Evolutionary conservation across 2,329 filamentous ascomycete species (phyloP), one percentile per base, ranked within the genome.

Genomic region (Thelonectria blattea): DNA sequence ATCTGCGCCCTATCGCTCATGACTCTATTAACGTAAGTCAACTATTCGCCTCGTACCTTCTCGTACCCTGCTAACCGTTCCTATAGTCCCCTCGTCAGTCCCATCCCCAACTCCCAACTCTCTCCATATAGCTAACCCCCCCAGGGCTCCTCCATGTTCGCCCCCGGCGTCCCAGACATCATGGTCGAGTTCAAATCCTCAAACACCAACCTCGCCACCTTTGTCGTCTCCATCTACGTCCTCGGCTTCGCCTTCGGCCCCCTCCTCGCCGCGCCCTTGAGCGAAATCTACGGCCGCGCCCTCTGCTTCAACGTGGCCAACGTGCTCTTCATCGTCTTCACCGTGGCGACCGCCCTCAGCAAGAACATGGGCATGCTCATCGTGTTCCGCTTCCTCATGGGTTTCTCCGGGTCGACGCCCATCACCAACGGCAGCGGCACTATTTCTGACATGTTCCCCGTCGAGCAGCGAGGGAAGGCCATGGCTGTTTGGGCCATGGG

Each of bases 401-500:
- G 84, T 0, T 79, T 88, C 50, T 86, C 86, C 57, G 86, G 84
- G 3, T 83, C 82, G 0, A 86, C 87, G 0, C 86, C 88, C 1
- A 79, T 91, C 4, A 90, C 87, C 1, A 88, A 88, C 68, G 88
- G 86, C 0, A 87, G 86, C 14, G 88, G 88, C 5, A 87, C 89
- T 0, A 73, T 91, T 11, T 84, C 83, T 15, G 89, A 91, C 74
- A 81, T 91, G 43, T 90, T 83, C 75, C 76, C 81, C 0, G 78
- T 87, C 0, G 80, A 84, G 41, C 73, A 88, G 62, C 80, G 88
- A 51, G 88, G 87, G 3, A 83, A 83, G 8, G 88, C 88, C 2
- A 86, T 90, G 74, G 84, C 88, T 0, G 81, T 83, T 1, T 91
- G 89, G 73, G 84, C 86, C 1, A 81, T 88, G 76, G 83, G 86